Evolutionary conservation across 805 yeast genomes (phyloP).

Genomic region (Kodamaea leandrae): DNA sequence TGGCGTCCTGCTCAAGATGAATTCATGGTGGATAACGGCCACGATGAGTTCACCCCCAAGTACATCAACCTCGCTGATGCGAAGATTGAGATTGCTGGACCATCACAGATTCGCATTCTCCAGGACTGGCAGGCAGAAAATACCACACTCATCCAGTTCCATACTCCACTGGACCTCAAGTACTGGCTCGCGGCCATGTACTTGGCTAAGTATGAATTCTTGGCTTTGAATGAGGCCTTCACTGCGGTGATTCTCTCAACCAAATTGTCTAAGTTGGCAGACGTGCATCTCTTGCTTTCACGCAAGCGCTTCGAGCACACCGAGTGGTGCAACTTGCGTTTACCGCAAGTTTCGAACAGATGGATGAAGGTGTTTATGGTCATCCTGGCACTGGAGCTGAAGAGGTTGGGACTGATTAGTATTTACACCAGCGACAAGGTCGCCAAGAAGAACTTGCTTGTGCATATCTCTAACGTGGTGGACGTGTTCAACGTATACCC

Average conservation of each 20-base stretch:
- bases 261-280: constrained; percentile 55
- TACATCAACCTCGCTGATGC: constrained; percentile 52
- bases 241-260: constrained; percentile 62
- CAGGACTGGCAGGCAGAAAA: constrained; percentile 29
- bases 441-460: constrained; percentile 50
- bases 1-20: constrained; percentile 38
- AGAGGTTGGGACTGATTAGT: constrained; percentile 51
- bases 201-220: constrained; percentile 55
- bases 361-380: constrained; percentile 58
- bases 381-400: constrained; percentile 44
- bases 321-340: constrained; percentile 64
- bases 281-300: constrained; percentile 56
- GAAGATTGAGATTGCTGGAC: constrained; percentile 17
- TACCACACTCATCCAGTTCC: constrained; percentile 25
- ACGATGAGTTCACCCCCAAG: constrained; percentile 46
- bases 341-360: constrained; percentile 55
- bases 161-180: constrained; percentile 19
- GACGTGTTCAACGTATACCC: constrained; percentile 59
- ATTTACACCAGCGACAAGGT: constrained; percentile 50
- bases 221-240: constrained; percentile 57
- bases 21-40: constrained; percentile 25
- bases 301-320: constrained; percentile 47
- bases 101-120: constrained; percentile 23
- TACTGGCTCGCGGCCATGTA: constrained; percentile 49
- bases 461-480: constrained; percentile 44